Evolutionary conservation across 495 filamentous ascomycete species (phyloP), one percentile per base, ranked within the genome.

Genomic region (Daldinia caldariorum): DNA sequence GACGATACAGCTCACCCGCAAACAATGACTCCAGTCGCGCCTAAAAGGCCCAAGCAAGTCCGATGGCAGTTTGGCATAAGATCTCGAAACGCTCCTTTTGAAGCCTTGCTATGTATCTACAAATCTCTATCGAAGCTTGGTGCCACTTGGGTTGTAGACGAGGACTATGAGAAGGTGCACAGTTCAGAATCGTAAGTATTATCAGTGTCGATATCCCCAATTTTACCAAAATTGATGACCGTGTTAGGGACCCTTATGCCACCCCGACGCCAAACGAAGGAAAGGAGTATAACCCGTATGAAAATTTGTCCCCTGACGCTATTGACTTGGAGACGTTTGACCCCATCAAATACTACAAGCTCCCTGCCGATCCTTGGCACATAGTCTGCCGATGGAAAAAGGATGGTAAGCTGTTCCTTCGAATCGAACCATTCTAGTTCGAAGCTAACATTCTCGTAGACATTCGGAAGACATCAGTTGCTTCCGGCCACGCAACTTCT

Each of bases 61-160:
- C 91, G 92, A 64, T 99, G 95, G 95, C 96, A 98, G 78, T 99
- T 98, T 75, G 95, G 95, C 34, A 99, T 99, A 64, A 88, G 95
- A 1, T 94, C 91, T 22, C 86, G 96, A 34, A 99, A 97, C 77
- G 91, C 92, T 22, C 95, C 96, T 0, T 89, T 94, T 32, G 95
- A 99, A 73, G 95, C 95, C 0, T 91, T 99, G 76, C 79, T 94
- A 9, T 97, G 95, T 76, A 91, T 99, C 55, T 98, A 97, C 83
- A 91, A 92, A 71, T 94, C 96, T 0, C 84, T 99, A 38, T 80
- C 86, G 32, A 92, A 92, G 58, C 92, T 97, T 72, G 93, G 92
- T 18, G 94, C 93, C 8, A 86, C 92, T 54, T 98, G 96, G 94
- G 88, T 87, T 14, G 78, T 83, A 9, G 84, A 87, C 26, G 85